phyloP scores from a whole-genome alignment of 257 asterid genomes.

The Ophiorrhiza pumila region DNA sequence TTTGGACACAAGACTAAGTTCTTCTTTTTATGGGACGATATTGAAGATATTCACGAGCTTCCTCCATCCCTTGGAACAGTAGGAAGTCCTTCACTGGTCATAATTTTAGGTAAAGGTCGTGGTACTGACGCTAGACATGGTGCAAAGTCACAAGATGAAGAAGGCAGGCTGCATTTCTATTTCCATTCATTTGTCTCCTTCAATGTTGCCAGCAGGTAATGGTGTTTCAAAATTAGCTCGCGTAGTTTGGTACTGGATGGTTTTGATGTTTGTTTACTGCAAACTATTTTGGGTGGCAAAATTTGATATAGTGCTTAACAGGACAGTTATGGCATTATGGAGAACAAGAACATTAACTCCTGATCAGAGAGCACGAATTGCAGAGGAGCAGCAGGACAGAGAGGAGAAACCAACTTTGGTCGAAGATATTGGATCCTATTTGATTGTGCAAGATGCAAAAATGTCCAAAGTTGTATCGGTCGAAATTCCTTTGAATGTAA shows the following conservation, averaged over 20 bases:
- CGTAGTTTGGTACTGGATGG: neutral
- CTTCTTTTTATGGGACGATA: slow-evolving; percentile 93
- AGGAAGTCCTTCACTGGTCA: slow-evolving; percentile 76
- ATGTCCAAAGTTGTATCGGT: slow-evolving; percentile 54
- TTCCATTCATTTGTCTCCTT: slow-evolving; percentile 85
- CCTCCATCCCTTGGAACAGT: slow-evolving; percentile 75
- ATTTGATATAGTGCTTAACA: slow-evolving; percentile 24
- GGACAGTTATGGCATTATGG: slow-evolving; percentile 89
- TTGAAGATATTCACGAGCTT: slow-evolving; percentile 75
- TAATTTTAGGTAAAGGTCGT: slow-evolving; percentile 68
- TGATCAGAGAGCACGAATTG: slow-evolving; percentile 52
- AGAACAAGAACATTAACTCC: slow-evolving; percentile 60
- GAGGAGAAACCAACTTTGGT: slow-evolving; percentile 39
- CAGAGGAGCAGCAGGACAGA: slow-evolving; percentile 51
- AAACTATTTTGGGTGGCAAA: neutral
- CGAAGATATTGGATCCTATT: slow-evolving; percentile 48
- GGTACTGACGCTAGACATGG: slow-evolving; percentile 81
- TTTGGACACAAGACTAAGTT: slow-evolving; percentile 86
- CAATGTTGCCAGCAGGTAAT: slow-evolving; percentile 75
- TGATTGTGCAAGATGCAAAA: slow-evolving; percentile 54
- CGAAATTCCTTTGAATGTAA: slow-evolving; percentile 64
- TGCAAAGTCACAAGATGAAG: slow-evolving; percentile 68
- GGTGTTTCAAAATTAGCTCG: slow-evolving; percentile 1
- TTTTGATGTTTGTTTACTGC: neutral
- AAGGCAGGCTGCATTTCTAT: slow-evolving; percentile 78